Conservation (phyloP, 2,329 filamentous ascomycete genomes). For the Dactylella cylindrospora region DNA sequence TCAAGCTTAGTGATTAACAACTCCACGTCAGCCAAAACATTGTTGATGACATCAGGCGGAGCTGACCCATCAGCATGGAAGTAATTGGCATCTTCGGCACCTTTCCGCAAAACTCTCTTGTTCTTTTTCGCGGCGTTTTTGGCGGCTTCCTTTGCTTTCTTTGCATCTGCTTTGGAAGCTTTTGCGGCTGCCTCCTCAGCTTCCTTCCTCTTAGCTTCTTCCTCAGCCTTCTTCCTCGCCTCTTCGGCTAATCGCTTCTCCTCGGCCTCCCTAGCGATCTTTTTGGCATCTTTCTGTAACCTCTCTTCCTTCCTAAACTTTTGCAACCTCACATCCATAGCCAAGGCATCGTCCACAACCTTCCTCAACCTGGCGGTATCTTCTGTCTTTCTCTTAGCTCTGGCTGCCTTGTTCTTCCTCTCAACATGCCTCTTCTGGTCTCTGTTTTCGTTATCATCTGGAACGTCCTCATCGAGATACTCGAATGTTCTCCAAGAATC, state of each 20-base stretch:
- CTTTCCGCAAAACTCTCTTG: constrained; percentile 92
- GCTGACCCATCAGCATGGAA: constrained; percentile 72
- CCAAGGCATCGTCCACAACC: constrained; percentile 81
- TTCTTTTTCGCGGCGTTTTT: constrained; percentile 99
- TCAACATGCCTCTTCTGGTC: constrained; percentile 98
- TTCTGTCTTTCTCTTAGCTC: constrained; percentile 99
- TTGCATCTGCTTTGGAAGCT: constrained; percentile 74
- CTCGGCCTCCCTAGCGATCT: constrained; percentile 83
- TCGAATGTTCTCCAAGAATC: constrained; percentile 98
- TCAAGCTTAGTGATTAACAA: constrained; percentile 84
- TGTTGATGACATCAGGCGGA: constrained; percentile 75
- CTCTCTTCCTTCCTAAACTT: constrained; percentile 89
- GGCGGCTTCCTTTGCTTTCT: constrained; percentile 97
- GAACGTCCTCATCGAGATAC: constrained; percentile 97
- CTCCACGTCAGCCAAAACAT: constrained; percentile 82
- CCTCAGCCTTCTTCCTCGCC: constrained; percentile 77
- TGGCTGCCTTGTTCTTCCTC: constrained; percentile 95
- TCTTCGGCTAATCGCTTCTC: constrained; percentile 86
- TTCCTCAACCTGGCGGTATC: constrained; percentile 88
- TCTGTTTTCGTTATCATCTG: constrained; percentile 97
- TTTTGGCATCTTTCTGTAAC: constrained; percentile 95
- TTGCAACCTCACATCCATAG: constrained; percentile 93
- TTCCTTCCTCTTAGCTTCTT: constrained; percentile 74
- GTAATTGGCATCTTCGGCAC: constrained; percentile 98
- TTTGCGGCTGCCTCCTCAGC: constrained; percentile 87